Evolutionary conservation across 1,284 basidiomycete genomes (phyloP).

Genomic region (Boletus calvinii): DNA sequence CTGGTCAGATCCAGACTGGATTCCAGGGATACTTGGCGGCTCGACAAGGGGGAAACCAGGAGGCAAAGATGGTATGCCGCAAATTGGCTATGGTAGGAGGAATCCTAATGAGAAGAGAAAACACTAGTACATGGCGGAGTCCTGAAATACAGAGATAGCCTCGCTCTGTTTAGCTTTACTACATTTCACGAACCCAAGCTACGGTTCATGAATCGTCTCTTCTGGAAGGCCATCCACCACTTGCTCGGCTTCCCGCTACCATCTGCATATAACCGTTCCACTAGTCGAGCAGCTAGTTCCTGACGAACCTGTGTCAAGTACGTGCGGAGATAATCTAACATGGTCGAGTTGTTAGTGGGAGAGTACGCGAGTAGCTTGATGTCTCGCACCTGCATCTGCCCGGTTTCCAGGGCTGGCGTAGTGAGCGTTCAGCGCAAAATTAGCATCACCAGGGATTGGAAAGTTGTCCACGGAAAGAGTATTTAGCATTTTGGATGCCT

Average conservation of each 20-base stretch:
- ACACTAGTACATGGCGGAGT: slow-evolving; percentile 37
- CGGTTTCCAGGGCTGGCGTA: slow-evolving; percentile 82
- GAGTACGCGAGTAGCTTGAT: background rate
- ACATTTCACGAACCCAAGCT: slow-evolving; percentile 60
- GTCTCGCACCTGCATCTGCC: slow-evolving; percentile 75
- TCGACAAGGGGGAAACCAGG: slow-evolving; percentile 74
- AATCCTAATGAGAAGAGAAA: slow-evolving; percentile 83
- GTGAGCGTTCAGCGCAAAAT: slow-evolving; percentile 91
- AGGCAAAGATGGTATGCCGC: slow-evolving; percentile 64
- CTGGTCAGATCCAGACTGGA: slow-evolving; percentile 97
- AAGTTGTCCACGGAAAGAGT: slow-evolving; percentile 94
- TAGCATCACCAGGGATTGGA: slow-evolving; percentile 93
- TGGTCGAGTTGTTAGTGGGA: slow-evolving; percentile 29
- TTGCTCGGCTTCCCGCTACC: slow-evolving; percentile 91
- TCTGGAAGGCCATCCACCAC: slow-evolving; percentile 99
- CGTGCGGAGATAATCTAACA: slow-evolving; percentile 78
- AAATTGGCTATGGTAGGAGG: slow-evolving; percentile 79
- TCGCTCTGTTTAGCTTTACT: background rate
- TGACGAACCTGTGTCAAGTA: slow-evolving; percentile 93
- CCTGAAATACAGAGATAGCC: slow-evolving; percentile 14
- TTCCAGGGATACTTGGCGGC: slow-evolving; percentile 81
- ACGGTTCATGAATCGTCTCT: slow-evolving; percentile 93
- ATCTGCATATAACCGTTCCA: slow-evolving; percentile 88
- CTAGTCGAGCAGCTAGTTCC: slow-evolving; percentile 84
- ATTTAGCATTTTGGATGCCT: slow-evolving; percentile 86